phyloP scores from a whole-genome alignment of 306 rosid genomes.

The Vachellia collinsii region DNA sequence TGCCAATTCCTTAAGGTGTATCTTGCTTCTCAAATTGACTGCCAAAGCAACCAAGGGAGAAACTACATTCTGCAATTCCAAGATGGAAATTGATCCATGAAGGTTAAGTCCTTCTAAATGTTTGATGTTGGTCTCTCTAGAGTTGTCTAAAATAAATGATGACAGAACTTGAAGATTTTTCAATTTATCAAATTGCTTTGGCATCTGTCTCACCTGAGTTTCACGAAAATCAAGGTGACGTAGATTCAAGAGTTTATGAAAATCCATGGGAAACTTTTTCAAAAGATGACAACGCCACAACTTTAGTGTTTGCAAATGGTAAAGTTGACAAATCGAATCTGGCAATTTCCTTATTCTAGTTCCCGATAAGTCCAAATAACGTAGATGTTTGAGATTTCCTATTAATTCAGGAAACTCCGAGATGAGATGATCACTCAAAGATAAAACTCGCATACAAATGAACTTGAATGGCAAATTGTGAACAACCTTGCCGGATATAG shows the following conservation, averaged over 20 bases:
- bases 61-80: constrained; percentile 12
- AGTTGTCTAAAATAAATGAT: neutral
- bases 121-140: neutral
- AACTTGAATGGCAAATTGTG: neutral
- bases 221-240: neutral
- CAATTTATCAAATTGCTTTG: neutral
- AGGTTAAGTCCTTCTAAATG: constrained; percentile 1
- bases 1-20: neutral
- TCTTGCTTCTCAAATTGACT: neutral
- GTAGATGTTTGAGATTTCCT: constrained; percentile 23
- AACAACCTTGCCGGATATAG: neutral
- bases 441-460: constrained; percentile 19
- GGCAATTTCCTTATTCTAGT: neutral
- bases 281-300: neutral
- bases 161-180: neutral
- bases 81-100: neutral
- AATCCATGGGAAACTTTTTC: neutral
- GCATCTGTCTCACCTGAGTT: constrained; percentile 8
- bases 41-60: neutral
- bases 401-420: constrained; percentile 6
- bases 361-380: constrained; percentile 26
- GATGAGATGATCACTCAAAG: neutral
- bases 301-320: constrained; percentile 34
- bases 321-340: constrained; percentile 25
- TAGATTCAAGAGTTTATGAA: neutral